Evolutionary conservation across 257 asterid species (phyloP).

Genomic region (Pogostemon cablin): DNA sequence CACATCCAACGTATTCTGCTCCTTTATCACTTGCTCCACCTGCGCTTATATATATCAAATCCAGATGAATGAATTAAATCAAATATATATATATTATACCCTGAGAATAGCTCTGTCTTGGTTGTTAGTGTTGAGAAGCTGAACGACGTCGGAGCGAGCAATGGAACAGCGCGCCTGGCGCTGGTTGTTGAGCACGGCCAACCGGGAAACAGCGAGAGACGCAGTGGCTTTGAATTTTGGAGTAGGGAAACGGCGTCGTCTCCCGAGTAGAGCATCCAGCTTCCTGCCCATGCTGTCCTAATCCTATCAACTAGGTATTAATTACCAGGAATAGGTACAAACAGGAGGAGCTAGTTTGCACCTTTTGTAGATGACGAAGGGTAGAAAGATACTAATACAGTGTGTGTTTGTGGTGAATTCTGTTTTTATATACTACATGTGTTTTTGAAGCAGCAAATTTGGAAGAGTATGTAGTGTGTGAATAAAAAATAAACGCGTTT

Average conservation of each 20-base stretch:
- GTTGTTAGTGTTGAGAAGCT: constrained; percentile 53
- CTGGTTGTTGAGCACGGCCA: constrained; percentile 69
- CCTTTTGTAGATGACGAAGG: constrained; percentile 62
- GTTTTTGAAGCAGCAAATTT: not conserved
- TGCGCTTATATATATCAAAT: constrained; percentile 1
- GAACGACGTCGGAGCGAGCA: constrained; percentile 69
- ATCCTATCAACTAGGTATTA: not conserved
- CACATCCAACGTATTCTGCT: constrained; percentile 87
- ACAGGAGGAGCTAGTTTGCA: constrained; percentile 46
- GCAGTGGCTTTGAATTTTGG: constrained; percentile 53
- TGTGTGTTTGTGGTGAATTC: not conserved
- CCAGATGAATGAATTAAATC: too few relatives aligned
- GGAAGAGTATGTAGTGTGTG: not conserved
- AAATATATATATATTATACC: constrained; percentile 37
- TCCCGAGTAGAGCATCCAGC: constrained; percentile 58
- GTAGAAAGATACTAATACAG: not conserved
- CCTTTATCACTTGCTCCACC: constrained; percentile 92
- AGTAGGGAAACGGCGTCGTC: constrained; percentile 49
- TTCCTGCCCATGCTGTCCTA: constrained; percentile 61
- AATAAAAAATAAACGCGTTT: constrained; percentile 38
- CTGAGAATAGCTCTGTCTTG: constrained; percentile 84
- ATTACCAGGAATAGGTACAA: constrained; percentile 33
- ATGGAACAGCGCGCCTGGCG: constrained; percentile 73
- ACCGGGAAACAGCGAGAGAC: constrained; percentile 64
- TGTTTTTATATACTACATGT: not conserved